Conservation (phyloP, 2,329 filamentous ascomycete species). For the Sporothrix inflata region DNA sequence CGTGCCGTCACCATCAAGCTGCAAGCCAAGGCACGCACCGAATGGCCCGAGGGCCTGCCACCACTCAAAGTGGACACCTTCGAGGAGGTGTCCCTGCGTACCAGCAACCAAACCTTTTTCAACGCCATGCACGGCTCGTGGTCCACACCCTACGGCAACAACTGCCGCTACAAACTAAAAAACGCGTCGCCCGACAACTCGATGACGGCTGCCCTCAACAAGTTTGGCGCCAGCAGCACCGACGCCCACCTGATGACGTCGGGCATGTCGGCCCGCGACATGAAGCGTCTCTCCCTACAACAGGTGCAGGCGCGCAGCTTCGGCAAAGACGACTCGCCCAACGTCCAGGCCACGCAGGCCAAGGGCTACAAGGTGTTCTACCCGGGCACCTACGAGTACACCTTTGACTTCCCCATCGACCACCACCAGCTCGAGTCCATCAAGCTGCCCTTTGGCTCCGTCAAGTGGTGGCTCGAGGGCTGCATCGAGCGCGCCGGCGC, state of each 20-base stretch:
- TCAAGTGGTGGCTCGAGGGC: slow-evolving; percentile 86
- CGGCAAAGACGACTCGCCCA: slow-evolving; percentile 72
- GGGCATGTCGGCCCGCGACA: slow-evolving; percentile 49
- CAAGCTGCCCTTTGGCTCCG: slow-evolving; percentile 80
- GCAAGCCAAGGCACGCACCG: slow-evolving; percentile 80
- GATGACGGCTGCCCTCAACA: slow-evolving; percentile 10
- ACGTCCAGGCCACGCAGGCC: slow-evolving; percentile 60
- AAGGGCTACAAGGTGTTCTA: slow-evolving; percentile 87
- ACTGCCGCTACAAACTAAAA: slow-evolving; percentile 60
- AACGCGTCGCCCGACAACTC: slow-evolving; percentile 41
- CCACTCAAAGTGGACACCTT: slow-evolving; percentile 81
- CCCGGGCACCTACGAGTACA: slow-evolving; percentile 67
- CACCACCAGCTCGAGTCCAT: slow-evolving; percentile 88
- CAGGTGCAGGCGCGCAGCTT: slow-evolving; percentile 84
- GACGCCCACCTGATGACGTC: background rate
- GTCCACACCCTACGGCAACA: slow-evolving; percentile 65
- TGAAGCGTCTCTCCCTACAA: slow-evolving; percentile 74
- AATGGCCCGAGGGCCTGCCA: slow-evolving; percentile 96
- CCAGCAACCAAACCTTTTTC: slow-evolving; percentile 90
- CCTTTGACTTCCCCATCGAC: slow-evolving; percentile 88
- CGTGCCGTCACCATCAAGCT: slow-evolving; percentile 89
- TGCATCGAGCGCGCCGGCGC: slow-evolving; percentile 83
- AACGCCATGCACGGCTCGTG: slow-evolving; percentile 70
- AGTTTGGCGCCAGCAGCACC: background rate
- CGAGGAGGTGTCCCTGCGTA: slow-evolving; percentile 84